phyloP scores from a whole-genome alignment of 306 rosid species.

The Acacia acuminata region DNA sequence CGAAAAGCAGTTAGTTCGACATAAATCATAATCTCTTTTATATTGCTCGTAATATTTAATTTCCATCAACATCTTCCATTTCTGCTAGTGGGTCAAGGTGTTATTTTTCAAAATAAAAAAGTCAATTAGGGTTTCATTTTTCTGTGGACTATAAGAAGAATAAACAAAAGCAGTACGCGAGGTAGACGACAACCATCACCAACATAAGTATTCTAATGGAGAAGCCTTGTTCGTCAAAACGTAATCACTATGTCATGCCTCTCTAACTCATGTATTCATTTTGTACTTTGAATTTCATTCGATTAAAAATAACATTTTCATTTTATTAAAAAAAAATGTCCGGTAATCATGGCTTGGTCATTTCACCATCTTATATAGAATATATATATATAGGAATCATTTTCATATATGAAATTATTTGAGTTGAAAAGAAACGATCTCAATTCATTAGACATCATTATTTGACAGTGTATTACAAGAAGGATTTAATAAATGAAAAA shows the following conservation, averaged over 20 bases:
- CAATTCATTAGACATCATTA: neutral
- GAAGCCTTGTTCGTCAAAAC: conserved; percentile 39
- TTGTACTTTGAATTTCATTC: conserved; percentile 13
- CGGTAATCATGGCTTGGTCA: neutral
- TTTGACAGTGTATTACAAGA: neutral
- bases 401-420: neutral
- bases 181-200: conserved; percentile 36
- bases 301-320: neutral
- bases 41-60: neutral
- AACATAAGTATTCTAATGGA: conserved; percentile 38
- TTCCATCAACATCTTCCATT: conserved; percentile 1
- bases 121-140: conserved; percentile 54
- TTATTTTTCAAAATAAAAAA: neutral
- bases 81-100: conserved; percentile 43
- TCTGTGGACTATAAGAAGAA: conserved; percentile 29
- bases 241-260: conserved; percentile 43
- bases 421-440: neutral
- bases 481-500: neutral
- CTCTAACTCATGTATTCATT: conserved; percentile 23
- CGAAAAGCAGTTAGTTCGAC: neutral
- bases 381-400: neutral
- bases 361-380: neutral
- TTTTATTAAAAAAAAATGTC: neutral
- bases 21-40: neutral
- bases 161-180: conserved; percentile 36